phyloP scores from a whole-genome alignment of 257 asterid species.

The Solanum lignicaule region DNA sequence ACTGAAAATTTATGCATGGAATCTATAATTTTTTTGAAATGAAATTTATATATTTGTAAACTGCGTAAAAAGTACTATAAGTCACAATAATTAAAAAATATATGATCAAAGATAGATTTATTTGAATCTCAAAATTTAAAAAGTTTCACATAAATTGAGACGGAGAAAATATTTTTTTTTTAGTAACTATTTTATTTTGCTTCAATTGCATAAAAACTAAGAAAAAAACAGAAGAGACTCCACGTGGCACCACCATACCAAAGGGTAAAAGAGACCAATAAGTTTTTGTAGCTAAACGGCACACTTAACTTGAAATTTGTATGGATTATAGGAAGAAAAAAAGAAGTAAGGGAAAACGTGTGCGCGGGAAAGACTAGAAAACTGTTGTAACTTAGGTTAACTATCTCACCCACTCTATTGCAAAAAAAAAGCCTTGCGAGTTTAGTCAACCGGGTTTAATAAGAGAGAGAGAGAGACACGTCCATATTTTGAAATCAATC shows the following conservation, averaged over 20 bases:
- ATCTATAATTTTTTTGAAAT: too few relatives aligned
- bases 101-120: too few relatives aligned
- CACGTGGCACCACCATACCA: neutral
- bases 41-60: too few relatives aligned
- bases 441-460: neutral
- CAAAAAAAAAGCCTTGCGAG: neutral
- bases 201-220: neutral
- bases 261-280: neutral
- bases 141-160: too few relatives aligned
- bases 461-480: neutral
- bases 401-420: slow-evolving; percentile 10
- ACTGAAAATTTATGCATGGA: too few relatives aligned
- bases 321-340: neutral
- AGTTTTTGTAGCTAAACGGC: neutral
- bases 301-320: neutral
- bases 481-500: neutral
- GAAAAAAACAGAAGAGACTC: neutral
- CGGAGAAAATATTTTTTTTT: too few relatives aligned
- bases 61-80: too few relatives aligned
- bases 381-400: slow-evolving; percentile 12
- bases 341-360: neutral
- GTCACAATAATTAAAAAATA: too few relatives aligned
- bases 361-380: neutral
- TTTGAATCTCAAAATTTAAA: too few relatives aligned
- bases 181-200: neutral